Conservation (phyloP, 2,329 filamentous ascomycete species). For the Aureobasidium subglaciale region DNA sequence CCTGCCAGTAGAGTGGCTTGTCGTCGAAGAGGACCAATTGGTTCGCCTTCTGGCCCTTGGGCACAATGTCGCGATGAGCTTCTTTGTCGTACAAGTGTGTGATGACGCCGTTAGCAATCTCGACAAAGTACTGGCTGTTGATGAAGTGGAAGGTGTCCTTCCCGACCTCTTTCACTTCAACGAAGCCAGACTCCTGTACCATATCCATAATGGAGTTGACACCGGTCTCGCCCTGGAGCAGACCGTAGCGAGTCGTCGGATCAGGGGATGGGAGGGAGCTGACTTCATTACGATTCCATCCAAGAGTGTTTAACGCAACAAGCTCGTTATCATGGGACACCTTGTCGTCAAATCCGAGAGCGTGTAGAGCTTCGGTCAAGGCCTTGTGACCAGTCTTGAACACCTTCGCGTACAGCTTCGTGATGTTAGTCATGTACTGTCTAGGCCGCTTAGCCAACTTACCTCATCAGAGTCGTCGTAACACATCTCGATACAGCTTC, state of each 20-base stretch:
- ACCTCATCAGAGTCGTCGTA: slow-evolving; percentile 87
- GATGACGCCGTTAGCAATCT: slow-evolving; percentile 68
- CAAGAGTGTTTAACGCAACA: slow-evolving; percentile 73
- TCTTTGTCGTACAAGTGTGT: slow-evolving; percentile 74
- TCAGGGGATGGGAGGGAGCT: slow-evolving; percentile 51
- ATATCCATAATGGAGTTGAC: slow-evolving; percentile 27
- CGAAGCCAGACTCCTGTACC: slow-evolving; percentile 18
- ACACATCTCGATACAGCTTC: slow-evolving; percentile 94
- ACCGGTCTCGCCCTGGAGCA: slow-evolving; percentile 43
- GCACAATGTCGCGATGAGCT: slow-evolving; percentile 69
- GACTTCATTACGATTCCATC: slow-evolving; percentile 63
- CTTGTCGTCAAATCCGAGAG: slow-evolving; percentile 55
- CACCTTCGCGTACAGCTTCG: slow-evolving; percentile 66
- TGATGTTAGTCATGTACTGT: not conserved
- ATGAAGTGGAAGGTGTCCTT: slow-evolving; percentile 67
- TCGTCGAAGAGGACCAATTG: slow-evolving; percentile 95
- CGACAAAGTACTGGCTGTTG: slow-evolving; percentile 69
- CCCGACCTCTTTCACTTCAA: slow-evolving; percentile 44
- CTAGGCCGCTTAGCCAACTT: slow-evolving; percentile 15
- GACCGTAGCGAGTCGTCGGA: slow-evolving; percentile 31
- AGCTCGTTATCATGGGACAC: slow-evolving; percentile 39
- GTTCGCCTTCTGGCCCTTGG: slow-evolving; percentile 67
- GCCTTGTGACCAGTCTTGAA: slow-evolving; percentile 70
- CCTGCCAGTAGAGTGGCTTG: slow-evolving; percentile 95
- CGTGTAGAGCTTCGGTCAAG: slow-evolving; percentile 60